Percentiles rank a stretch among this genome's conserved stretches.
Evolutionary conservation across 176 grass and related monocot species (phyloP).

Genomic region (Cenchrus purpureus): DNA sequence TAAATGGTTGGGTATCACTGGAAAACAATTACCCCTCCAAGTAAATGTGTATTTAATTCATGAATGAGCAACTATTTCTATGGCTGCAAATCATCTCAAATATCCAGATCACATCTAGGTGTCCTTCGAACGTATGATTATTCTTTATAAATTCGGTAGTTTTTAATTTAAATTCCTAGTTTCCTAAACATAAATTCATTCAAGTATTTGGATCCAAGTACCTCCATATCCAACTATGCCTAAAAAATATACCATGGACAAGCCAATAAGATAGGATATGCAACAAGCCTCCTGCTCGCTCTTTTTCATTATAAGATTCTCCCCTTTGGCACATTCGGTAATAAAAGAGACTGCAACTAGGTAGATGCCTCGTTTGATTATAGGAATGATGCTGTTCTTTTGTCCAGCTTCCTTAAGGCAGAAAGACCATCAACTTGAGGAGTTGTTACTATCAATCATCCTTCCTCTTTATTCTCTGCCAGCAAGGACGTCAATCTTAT

Average conservation of each 20-base stretch:
- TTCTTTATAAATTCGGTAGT: too few species aligned
- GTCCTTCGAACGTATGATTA: too few species aligned
- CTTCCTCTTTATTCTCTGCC: constrained; percentile 38
- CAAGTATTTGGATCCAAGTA: background rate
- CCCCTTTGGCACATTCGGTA: constrained; percentile 13
- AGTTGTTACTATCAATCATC: constrained; percentile 5
- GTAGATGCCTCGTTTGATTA: constrained; percentile 33
- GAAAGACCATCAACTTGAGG: background rate
- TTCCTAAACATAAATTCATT: background rate
- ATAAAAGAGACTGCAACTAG: constrained; percentile 23
- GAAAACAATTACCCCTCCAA: too few species aligned
- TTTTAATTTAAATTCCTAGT: background rate
- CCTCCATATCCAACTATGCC: background rate
- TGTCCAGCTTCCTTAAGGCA: constrained; percentile 2
- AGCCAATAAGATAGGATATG: constrained; percentile 39
- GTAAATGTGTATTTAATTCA: too few species aligned
- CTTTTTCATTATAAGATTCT: constrained; percentile 28
- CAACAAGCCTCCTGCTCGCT: constrained; percentile 11
- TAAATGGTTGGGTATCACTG: too few species aligned
- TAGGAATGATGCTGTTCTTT: constrained; percentile 13
- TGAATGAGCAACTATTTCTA: too few species aligned
- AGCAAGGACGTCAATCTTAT: constrained; percentile 47
- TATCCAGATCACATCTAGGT: too few species aligned
- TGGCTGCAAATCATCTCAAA: too few species aligned
- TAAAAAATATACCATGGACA: constrained; percentile 12